Evolutionary conservation across 495 filamentous ascomycete species (phyloP), one percentile per base, ranked within the genome.

Genomic region (Neurospora hispaniola): DNA sequence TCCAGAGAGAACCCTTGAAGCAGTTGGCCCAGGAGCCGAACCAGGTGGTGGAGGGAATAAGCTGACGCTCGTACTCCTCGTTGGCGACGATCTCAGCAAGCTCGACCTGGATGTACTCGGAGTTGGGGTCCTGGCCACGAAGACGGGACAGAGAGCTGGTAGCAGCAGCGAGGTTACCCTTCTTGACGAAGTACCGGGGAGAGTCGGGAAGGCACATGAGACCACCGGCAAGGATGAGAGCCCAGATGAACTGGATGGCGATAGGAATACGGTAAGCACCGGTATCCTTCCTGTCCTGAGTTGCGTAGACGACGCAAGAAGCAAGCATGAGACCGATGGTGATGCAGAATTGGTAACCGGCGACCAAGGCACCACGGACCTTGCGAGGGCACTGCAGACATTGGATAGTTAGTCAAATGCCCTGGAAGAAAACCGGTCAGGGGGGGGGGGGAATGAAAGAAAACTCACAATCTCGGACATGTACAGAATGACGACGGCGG

Each of bases 61-160:
- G 80, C 71, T 86, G 85, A 72, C 89, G 81, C 81, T 95, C 93
- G 78, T 91, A 92, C 79, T 95, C 91, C 81, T 94, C 88, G 84
- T 93, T 94, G 76, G 92, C 91, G 73, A 91, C 87, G 77, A 96
- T 93, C 82, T 96, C 93, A 35, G 90, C 84, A 16, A 95, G 87
- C 75, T 96, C 93, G 66, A 86, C 84, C 77, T 90, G 80, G 76
- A 96, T 81, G 75, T 87, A 86, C 6, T 89, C 85, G 74, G 91
- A 88, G 39, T 90, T 88, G 54, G 85, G 66, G 41, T 89, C 84
- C 75, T 94, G 86, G 73, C 90, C 87, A 73, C 93, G 91, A 42
- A 96, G 88, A 74, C 86, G 87, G 41, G 87, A 81, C 39, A 96
- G 89, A 0, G 90, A 79, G 70, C 84, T 84, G 72, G 86, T 84